Evolutionary conservation across 2,329 filamentous ascomycete species (phyloP).

Genomic region (Escovopsis weberi): DNA sequence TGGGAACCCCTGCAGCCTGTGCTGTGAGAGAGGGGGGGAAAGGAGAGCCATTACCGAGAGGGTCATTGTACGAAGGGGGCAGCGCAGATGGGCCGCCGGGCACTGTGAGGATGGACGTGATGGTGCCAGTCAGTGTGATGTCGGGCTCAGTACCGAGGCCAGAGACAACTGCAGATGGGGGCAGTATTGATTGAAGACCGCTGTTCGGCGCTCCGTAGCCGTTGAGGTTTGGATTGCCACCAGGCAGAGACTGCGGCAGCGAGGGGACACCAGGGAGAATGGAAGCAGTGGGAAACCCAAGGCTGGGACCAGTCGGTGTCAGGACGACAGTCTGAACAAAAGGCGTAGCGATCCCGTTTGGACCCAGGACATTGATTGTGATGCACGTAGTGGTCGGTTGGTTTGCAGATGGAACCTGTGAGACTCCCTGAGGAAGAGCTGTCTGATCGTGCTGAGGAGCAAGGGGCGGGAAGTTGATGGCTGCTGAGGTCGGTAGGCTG

Average conservation of each 20-base stretch:
- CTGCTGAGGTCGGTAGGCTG: constrained; percentile 6
- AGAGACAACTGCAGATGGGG: constrained; percentile 10
- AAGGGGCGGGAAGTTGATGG: constrained; percentile 8
- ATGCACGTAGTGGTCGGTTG: constrained; percentile 14
- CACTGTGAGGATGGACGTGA: constrained; percentile 12
- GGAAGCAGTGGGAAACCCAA: constrained; percentile 7
- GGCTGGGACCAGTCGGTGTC: constrained; percentile 9
- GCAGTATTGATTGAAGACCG: constrained; percentile 1
- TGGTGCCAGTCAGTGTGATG: constrained; percentile 9
- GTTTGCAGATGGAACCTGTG: constrained; percentile 5
- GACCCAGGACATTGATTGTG: constrained; percentile 17
- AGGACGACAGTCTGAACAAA: constrained; percentile 19
- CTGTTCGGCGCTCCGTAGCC: constrained; percentile 12
- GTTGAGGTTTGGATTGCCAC: constrained; percentile 11
- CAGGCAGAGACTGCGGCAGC: constrained; percentile 3
- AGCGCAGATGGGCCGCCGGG: constrained; percentile 4
- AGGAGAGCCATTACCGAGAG: constrained; percentile 6
- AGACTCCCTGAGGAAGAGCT: constrained; percentile 10
- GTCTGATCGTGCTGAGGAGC: constrained; percentile 8
- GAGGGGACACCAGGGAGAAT: constrained; percentile 8
- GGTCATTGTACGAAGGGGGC: constrained; percentile 8
- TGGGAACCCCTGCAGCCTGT: constrained; percentile 1
- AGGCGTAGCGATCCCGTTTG: constrained; percentile 18
- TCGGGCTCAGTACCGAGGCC: constrained; percentile 9
- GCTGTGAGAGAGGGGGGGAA: constrained; percentile 8